Conservation (phyloP, 495 filamentous ascomycete genomes). For the Copromyces sp. region DNA sequence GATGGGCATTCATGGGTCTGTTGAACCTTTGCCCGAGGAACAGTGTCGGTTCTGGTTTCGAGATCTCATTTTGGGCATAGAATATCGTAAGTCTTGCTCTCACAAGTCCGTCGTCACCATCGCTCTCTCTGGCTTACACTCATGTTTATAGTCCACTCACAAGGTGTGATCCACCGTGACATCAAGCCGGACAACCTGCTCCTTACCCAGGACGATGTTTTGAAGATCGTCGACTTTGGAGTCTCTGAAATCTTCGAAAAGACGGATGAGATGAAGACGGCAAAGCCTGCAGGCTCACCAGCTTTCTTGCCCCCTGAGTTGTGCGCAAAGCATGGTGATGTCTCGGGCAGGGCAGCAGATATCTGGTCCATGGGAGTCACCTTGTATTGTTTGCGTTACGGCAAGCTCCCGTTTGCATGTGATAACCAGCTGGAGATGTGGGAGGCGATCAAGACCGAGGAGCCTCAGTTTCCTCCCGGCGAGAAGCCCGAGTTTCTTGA, state of each 20-base stretch:
- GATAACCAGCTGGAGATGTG: conserved; percentile 75
- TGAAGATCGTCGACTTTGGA: conserved; percentile 97
- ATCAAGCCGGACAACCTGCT: conserved; percentile 98
- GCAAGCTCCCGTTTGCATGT: conserved; percentile 73
- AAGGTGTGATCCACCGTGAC: conserved; percentile 91
- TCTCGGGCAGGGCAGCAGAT: conserved; percentile 83
- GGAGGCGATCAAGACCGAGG: conserved; percentile 69
- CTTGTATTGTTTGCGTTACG: conserved; percentile 85
- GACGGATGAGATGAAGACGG: conserved; percentile 76
- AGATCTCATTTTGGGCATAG: conserved; percentile 89
- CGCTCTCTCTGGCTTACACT: neutral
- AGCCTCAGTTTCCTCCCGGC: conserved; percentile 37
- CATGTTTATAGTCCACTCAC: conserved; percentile 58
- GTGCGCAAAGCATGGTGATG: conserved; percentile 79
- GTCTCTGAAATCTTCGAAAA: conserved; percentile 98
- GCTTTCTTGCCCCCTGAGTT: conserved; percentile 92
- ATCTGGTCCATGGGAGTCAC: conserved; percentile 99
- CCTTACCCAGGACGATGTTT: conserved; percentile 76
- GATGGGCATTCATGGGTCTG: conserved; percentile 73
- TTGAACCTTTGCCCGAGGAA: conserved; percentile 77
- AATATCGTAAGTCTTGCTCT: conserved; percentile 56
- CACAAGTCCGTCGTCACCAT: neutral
- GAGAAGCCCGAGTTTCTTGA: conserved; percentile 55
- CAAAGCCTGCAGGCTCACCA: conserved; percentile 89
- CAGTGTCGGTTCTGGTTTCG: conserved; percentile 85